These are phyloP conservation scores for Epichloe gansuensis DNA, from an alignment of 2,329 filamentous ascomycete genomes.

Conservation along the genomic window DNA sequence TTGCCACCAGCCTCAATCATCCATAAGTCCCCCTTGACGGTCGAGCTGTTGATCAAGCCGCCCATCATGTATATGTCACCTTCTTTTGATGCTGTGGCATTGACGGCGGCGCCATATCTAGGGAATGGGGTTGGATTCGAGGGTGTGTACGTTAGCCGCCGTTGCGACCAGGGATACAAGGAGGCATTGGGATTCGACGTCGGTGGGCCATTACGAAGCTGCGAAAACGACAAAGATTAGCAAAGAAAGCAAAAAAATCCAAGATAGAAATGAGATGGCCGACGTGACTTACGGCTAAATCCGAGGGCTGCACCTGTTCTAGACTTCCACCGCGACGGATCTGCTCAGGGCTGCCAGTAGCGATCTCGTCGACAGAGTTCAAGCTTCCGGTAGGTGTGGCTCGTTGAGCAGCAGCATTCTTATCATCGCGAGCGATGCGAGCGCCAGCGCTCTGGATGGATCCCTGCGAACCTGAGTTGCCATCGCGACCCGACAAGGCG, in stretches of 20 bases:
- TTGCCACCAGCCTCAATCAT: conserved; percentile 85
- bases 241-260: neutral
- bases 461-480: conserved; percentile 33
- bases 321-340: conserved; percentile 40
- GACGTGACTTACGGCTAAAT: conserved; percentile 29
- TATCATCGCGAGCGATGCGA: conserved; percentile 40
- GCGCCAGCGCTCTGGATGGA: conserved; percentile 37
- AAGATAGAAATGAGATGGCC: neutral
- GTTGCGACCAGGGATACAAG: conserved; percentile 92
- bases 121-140: conserved; percentile 81
- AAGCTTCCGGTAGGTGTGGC: conserved; percentile 68
- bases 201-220: conserved; percentile 44
- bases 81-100: conserved; percentile 84
- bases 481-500: conserved; percentile 42
- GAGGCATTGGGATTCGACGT: conserved; percentile 55
- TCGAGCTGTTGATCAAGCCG: conserved; percentile 85
- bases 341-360: conserved; percentile 53
- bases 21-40: conserved; percentile 95
- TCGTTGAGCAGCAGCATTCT: conserved; percentile 37
- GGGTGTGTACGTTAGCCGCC: conserved; percentile 73
- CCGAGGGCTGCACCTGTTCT: conserved; percentile 32
- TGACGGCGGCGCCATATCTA: conserved; percentile 92
- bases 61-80: conserved; percentile 98
- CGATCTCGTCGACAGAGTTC: conserved; percentile 52
- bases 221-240: conserved; percentile 5